phyloP scores from a whole-genome alignment of 192 early-diverging fungal genomes.

The Backusella mclennaniae region DNA sequence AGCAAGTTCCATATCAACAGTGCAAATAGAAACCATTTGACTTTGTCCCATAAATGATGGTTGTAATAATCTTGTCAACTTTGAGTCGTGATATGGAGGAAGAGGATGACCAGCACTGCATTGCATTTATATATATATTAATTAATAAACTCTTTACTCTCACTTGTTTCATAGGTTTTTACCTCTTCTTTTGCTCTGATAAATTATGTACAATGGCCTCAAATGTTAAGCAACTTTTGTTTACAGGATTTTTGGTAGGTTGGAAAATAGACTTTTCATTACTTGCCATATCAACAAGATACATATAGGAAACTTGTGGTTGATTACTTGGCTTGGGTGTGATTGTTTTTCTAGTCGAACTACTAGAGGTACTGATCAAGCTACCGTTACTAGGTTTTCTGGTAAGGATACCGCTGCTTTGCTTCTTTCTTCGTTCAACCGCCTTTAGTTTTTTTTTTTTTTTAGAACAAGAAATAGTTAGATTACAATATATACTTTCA shows the following conservation, averaged over 20 bases:
- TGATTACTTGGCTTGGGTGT: background rate
- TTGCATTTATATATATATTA: background rate
- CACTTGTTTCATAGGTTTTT: background rate
- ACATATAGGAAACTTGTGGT: conserved; percentile 10
- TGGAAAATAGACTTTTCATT: conserved; percentile 14
- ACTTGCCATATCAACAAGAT: conserved; percentile 9
- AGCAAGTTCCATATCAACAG: conserved; percentile 12
- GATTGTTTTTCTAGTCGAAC: background rate
- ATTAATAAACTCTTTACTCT: background rate
- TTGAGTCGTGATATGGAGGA: conserved; percentile 15
- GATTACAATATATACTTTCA: background rate
- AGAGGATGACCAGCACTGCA: conserved; percentile 13
- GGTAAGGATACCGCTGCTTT: background rate
- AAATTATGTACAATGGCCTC: conserved; percentile 18
- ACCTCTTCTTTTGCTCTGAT: conserved; percentile 12
- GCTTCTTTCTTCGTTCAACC: background rate
- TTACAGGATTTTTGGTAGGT: background rate
- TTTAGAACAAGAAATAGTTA: background rate
- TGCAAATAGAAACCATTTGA: background rate
- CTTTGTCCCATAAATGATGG: conserved; percentile 1
- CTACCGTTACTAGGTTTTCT: conserved; percentile 1
- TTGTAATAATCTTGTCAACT: conserved; percentile 9
- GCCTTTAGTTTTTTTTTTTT: background rate
- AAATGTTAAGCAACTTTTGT: conserved; percentile 12
- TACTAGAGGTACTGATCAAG: background rate